Percentiles rank a stretch among this genome's conserved stretches.
Evolutionary conservation across 1,139 yeast species (phyloP).

Genomic region (Hemisphaericaspora lyxosophila): DNA sequence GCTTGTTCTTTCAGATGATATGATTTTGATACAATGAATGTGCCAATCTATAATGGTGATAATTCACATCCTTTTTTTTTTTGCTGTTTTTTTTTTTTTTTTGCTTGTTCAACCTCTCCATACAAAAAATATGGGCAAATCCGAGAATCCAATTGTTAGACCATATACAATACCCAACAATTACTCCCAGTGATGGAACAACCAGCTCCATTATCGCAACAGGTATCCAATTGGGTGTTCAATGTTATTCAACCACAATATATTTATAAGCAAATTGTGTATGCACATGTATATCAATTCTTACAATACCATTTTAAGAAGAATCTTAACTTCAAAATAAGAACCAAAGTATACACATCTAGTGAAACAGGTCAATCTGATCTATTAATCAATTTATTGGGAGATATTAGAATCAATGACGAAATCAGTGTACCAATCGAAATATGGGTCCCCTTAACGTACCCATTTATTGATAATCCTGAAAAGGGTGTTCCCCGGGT

Average conservation of each 20-base stretch:
- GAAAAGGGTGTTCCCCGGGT: constrained; percentile 57
- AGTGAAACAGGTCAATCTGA: constrained; percentile 54
- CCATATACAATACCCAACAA: too few species aligned
- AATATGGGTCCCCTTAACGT: constrained; percentile 74
- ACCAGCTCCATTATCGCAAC: constrained; percentile 27
- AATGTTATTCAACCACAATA: constrained; percentile 53
- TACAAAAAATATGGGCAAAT: too few species aligned
- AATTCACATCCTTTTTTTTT: not conserved
- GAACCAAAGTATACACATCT: constrained; percentile 70
- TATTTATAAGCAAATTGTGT: constrained; percentile 49
- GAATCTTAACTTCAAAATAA: constrained; percentile 49
- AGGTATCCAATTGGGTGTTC: constrained; percentile 43
- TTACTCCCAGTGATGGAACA: constrained; percentile 3
- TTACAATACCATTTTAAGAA: constrained; percentile 46
- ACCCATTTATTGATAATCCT: constrained; percentile 46
- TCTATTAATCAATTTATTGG: constrained; percentile 64
- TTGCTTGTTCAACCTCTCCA: constrained; percentile 1
- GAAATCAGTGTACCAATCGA: constrained; percentile 56
- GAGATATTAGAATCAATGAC: constrained; percentile 43
- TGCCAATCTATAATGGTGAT: too few species aligned
- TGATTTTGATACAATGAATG: too few species aligned
- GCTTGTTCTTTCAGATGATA: not conserved
- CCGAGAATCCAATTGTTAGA: too few species aligned
- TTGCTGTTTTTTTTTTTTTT: constrained; percentile 4
- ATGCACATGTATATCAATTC: constrained; percentile 59